Evolutionary conservation across 2,329 filamentous ascomycete species (phyloP), one percentile per base, ranked within the genome.

Genomic region (Fusarium mundagurra): DNA sequence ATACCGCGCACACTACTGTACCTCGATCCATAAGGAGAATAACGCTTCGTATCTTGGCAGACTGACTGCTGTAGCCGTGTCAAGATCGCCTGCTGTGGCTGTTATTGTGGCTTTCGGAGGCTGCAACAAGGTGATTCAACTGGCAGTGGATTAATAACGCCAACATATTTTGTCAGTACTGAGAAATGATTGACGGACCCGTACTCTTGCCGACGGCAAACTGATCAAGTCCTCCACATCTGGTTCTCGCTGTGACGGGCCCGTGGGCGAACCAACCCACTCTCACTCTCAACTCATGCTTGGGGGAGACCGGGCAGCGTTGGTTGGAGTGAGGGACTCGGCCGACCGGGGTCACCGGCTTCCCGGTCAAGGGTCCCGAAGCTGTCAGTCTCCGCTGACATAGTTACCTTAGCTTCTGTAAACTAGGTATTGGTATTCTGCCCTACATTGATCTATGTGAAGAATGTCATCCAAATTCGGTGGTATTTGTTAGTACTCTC

Each of bases 141-240:
- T 43, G 13, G 39, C 39, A 34, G 31, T 34, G 39, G 14, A 38
- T 59, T 27, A 69, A 48, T 50, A 71, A 61, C 67, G 58, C 51
- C 64, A 60, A 33, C 63, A 66, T 68, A 48, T 55, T 34, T 53
- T 66, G 31, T 31, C 41, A 51, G 57, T 44, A 63, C 67, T 33
- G 68, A 78, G 38, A 76, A 76, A 59, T 77, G 74, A 77, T 69
- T 38, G 50, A 67, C 43, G 47, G 24, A 29, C 18, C 31, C 29
- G 8, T 66, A 36, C 48, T 34, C n/a, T 60, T 77, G 76, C 76
- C 76, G 67, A 38, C 74, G 67, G 76, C 72, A 75, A 77, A 62
- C 31, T 22, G 20, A 45, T 44, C 20, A 20, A 36, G 24, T 16
- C 53, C 44, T 67, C 67, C 73, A 64, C 72, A 66, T 65, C 55